Evolutionary conservation across 2,329 filamentous ascomycete species (phyloP), one percentile per base, ranked within the genome.

Genomic region (Nectriaceae sp.): DNA sequence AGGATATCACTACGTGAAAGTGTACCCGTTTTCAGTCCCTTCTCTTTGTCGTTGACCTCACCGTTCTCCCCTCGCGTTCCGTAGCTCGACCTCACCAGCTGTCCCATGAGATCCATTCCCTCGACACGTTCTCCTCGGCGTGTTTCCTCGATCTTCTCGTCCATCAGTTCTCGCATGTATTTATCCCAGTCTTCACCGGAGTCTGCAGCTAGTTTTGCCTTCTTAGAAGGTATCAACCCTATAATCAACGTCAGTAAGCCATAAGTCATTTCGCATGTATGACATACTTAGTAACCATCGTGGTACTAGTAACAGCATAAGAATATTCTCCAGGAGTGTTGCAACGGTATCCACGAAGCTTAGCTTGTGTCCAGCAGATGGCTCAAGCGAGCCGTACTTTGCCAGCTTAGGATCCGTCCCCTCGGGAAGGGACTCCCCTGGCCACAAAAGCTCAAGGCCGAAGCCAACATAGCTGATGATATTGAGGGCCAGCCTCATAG

Each of bases 401-500:
- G 68, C 70, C 52, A 75, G 65, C 42, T 70, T 70, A n/a, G 70
- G 66, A 40, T 79, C 74, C 10, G 65, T 63, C 18, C 71, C 72
- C 3, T 66, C 58, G 0, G 74, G 72, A 18, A 75, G 63, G 38
- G 74, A 67, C 67, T 89, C 79, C 21, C 85, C 84, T 1, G 88
- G 82, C 82, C 82, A 85, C 13, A 79, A 62, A 52, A 85, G 65
- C 18, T 70, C 71, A 46, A 85, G 68, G 4, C 87, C 88, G 62
- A 92, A 92, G 0, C 88, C 89, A 46, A 89, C 86, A 52, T 83
- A 83, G 53, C 84, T 70, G 46, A 82, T 81, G 51, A 82, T 78
- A 58, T 82, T 77, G 44, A 82, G 70, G 16, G 76, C 75, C 50
- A 80, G 70, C 16, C 72, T 71, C 83, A 89, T 90, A 1, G 85